Evolutionary conservation across 495 filamentous ascomycete species (phyloP).

Genomic region (Aspergillus bridgeri): DNA sequence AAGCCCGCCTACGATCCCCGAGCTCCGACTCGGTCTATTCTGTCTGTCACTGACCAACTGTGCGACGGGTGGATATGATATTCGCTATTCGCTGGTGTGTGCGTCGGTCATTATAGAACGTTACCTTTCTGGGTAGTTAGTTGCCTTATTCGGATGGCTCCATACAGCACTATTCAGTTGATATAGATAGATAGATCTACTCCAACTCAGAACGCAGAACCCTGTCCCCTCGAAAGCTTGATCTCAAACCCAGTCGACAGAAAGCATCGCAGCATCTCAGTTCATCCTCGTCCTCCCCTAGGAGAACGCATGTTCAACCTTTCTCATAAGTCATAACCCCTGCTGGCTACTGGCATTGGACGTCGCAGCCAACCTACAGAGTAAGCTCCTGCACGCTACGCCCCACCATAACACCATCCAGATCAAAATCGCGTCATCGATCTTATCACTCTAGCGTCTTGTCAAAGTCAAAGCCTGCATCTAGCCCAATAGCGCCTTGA

Average conservation of each 20-base stretch:
- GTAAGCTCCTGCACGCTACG: conserved; percentile 5
- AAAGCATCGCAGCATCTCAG: not conserved
- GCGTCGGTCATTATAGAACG: too few species aligned
- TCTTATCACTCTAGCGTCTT: conserved; percentile 19
- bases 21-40: too few species aligned
- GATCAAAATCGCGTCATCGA: conserved; percentile 41
- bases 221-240: not conserved
- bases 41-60: too few species aligned
- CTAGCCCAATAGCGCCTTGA: not conserved
- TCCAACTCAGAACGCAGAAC: not conserved
- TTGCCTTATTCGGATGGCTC: too few species aligned
- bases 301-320: too few species aligned
- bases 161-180: too few species aligned
- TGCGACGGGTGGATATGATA: too few species aligned
- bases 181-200: not conserved
- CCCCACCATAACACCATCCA: conserved; percentile 27
- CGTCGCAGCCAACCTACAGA: not conserved
- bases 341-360: conserved; percentile 2
- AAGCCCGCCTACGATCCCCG: not conserved
- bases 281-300: not conserved
- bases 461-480: too few species aligned
- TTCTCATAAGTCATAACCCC: too few species aligned
- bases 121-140: too few species aligned
- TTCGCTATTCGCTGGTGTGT: too few species aligned
- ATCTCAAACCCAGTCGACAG: not conserved